Base-by-base conservation (phyloP, 2,329 filamentous ascomycete species). In the Ramularia collo-cygni region DNA sequence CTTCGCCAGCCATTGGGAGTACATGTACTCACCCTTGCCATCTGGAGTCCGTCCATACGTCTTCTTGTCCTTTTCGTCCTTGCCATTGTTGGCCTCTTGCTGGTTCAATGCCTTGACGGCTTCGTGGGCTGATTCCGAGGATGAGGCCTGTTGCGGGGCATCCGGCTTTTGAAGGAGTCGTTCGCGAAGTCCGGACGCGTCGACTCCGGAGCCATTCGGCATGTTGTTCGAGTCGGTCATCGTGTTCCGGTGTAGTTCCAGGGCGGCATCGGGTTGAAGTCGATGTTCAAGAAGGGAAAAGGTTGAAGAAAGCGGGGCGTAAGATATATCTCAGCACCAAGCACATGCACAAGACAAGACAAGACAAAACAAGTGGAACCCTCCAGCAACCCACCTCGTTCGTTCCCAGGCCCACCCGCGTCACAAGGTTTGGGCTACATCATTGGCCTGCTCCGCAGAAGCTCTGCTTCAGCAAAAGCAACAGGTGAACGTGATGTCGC, bases 31-130 rank as follows among this genome's bases (percentile, higher is more conserved):
- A 95, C 90, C 80, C 66, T 78, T 93, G 57, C 90, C 90, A 66
- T 89, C 84, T 19, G 86, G 86, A 10, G 90, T 95, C 50, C 89
- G 81, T 40, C 90, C 90, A 71, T 85, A 95, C 0, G 88, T 95
- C 71, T 86, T 90, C 61, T 79, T 80, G 46, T 74, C 66, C 46
- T 74, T 72, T 45, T 71, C 68, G 48, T 66, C 56, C 47, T 71
- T 69, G 51, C 67, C 62, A 3, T 60, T 54, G 39, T 63, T 64
- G 38, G 69, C 65, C 53, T 72, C 69, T 43, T 65, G 54, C 44
- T 71, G 66, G 46, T 74, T 74, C 49, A 75, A 56, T 48, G 70
- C 64, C 41, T 69, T 56, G 21, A 73, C 70, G 40, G 66, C 64
- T 43, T 68, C 61, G 50, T 68, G 66, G 43, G 70, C 70, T 44